Evolutionary conservation across 2,329 filamentous ascomycete species (phyloP), one percentile per base, ranked within the genome.

Genomic region (Thyridium curvatum): DNA sequence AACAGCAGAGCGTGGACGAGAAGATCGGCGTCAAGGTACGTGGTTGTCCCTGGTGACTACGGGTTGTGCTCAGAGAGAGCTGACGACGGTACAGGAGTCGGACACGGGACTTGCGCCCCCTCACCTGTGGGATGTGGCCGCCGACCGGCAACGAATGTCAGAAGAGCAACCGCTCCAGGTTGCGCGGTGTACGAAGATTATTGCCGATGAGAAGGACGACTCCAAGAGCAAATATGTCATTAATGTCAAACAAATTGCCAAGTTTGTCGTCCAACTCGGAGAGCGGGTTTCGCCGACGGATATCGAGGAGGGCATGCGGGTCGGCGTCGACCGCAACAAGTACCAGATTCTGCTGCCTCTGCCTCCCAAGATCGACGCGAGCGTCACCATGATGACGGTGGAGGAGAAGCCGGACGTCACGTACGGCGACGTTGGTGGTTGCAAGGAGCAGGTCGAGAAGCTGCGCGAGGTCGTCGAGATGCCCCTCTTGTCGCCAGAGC

Each of bases 161-260:
- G 93, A 98, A 68, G 93, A 98, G 68, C 93, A 98, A 58, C 93
- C 93, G 32, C 77, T 97, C 53, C 93, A 98, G 68, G 93, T 98
- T 47, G 93, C 93, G 49, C 79, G 93, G 58, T 98, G 93, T 75
- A 98, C 93, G 43, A 98, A 98, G 76, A 98, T 98, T 63, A 98
- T 98, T 52, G 82, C 89, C 45, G 91, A 97, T 59, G 90, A 95
- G 61, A 91, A 93, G 66, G 90, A 97, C 61, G 74, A 87, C 44
- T 86, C 94, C 47, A 98, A 98, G 79, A 94, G 86, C 79, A 98
- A 97, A 81, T 98, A 98, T 71, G 90, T 98, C 56, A 98, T 98
- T 77, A 98, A 98, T 67, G 91, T 98, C 53, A 98, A 98, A 74
- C 93, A 98, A 66, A 98, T 98, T 56, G 93, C 93, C 57, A 98